Base-by-base conservation (phyloP, 2,329 filamentous ascomycete species). In the Penicillium sclerotiorum region DNA sequence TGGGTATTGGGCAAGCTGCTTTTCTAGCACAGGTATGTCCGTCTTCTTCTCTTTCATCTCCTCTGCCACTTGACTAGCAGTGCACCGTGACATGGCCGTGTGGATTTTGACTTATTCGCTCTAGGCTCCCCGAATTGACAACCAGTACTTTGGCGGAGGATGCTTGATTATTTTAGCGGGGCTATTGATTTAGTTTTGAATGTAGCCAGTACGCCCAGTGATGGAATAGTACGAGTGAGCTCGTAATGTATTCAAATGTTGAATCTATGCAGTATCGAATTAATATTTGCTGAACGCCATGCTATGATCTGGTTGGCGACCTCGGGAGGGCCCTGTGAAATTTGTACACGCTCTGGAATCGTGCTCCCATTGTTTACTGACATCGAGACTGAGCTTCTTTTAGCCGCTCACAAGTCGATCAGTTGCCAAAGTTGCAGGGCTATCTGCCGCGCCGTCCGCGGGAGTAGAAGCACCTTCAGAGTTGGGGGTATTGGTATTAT, bases 361-460 rank as follows among this genome's bases (percentile, higher is more conserved):
- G 20, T 36, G 33, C 20, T 36, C 33, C 20, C 17, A 5, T 9
- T 36, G 8, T 36, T 36, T 8, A 36, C 15, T 18, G n/a, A 17
- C 4, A 18, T 8, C 12, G 33, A 5, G 12, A 7, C 13, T 17
- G n/a, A 36, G 5, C 8, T 20, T 35, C 20, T 28, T 21, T 56
- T 45, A 68, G 33, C 64, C 66, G 44, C 61, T 67, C 50, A 69
- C 63, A 43, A 69, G 53, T 15, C 46, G 46, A 56, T 69, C 65
- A 1, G 64, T 59, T 3, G 64, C 64, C 21, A 63, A 47, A 13
- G 52, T 56, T 21, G 55, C 50, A 17, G 60, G 50, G n/a, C 50
- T 47, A 22, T 56, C 49, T 13, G 50, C 47, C 30, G 41, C 32
- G 7, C 45, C 50, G 13, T 56, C 49, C 11, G 32, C 52, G 25